Percentiles rank a stretch among this genome's conserved stretches.
phyloP scores from a whole-genome alignment of 78 protist genomes.

The Dictyostelium brefeldianum region DNA sequence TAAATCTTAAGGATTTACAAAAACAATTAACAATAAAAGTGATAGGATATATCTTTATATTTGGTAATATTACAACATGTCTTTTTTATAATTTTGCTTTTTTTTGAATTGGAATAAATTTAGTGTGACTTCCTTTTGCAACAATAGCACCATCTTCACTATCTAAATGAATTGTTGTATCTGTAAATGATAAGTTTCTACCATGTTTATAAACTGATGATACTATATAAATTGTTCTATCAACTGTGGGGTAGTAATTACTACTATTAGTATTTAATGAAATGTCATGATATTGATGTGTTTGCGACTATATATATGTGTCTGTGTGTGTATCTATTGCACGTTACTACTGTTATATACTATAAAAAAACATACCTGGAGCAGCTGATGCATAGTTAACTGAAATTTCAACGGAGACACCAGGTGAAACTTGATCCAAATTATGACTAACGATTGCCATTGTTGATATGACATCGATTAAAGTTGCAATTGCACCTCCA shows the following conservation, averaged over 20 bases:
- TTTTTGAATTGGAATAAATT: conserved; percentile 22
- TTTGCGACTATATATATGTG: too few relatives aligned
- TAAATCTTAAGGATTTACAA: conserved; percentile 47
- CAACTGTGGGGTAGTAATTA: background rate
- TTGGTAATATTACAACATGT: background rate
- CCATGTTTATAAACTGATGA: conserved; percentile 40
- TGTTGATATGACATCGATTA: conserved; percentile 38
- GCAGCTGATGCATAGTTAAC: conserved; percentile 39
- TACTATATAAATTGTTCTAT: conserved; percentile 4
- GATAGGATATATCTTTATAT: background rate
- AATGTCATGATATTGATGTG: too few relatives aligned
- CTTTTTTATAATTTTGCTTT: conserved; percentile 30
- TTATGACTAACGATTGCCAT: conserved; percentile 28
- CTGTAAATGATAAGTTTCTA: conserved; percentile 53
- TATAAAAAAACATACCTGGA: background rate
- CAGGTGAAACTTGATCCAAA: conserved; percentile 16
- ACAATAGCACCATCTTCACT: background rate
- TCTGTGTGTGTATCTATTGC: too few relatives aligned
- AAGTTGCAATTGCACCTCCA: conserved; percentile 25
- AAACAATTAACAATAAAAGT: conserved; percentile 28
- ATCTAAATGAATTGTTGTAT: conserved; percentile 32
- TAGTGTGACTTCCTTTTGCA: conserved; percentile 59
- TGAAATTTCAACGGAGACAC: conserved; percentile 20
- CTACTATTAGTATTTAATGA: too few relatives aligned
- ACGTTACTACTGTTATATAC: too few relatives aligned